Conservation (phyloP, 352 stramenopile species). For the Phytopythium cucurbitacearum region DNA sequence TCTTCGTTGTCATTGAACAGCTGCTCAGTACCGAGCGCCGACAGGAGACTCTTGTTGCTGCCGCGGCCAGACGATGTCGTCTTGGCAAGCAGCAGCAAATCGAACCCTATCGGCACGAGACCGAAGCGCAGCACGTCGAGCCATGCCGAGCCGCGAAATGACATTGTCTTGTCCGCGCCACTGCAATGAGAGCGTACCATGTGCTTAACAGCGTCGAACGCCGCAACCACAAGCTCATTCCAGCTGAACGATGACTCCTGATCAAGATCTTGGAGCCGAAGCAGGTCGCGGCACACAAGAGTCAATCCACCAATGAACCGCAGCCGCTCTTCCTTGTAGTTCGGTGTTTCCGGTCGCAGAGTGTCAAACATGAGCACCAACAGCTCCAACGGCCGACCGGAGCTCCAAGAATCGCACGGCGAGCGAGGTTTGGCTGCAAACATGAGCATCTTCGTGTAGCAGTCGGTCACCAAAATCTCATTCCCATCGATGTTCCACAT, state of each 20-base stretch:
- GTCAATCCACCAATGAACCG: slow-evolving; percentile 55
- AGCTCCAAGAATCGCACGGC: slow-evolving; percentile 24
- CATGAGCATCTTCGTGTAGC: slow-evolving; percentile 60
- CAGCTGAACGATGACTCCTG: slow-evolving; percentile 5
- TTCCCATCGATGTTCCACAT: slow-evolving; percentile 52
- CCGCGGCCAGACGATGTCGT: not conserved
- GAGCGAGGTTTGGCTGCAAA: slow-evolving; percentile 42
- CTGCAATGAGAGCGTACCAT: slow-evolving; percentile 39
- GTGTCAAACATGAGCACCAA: slow-evolving; percentile 52
- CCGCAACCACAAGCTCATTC: slow-evolving; percentile 40
- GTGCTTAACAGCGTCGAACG: slow-evolving; percentile 43
- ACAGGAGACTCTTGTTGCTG: too few relatives aligned
- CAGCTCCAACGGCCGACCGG: slow-evolving; percentile 37
- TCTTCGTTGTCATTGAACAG: slow-evolving; percentile 31
- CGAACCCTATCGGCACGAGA: slow-evolving; percentile 51
- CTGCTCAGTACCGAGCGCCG: not conserved
- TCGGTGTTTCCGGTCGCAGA: slow-evolving; percentile 21
- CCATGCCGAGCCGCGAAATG: slow-evolving; percentile 41
- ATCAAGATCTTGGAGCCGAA: slow-evolving; percentile 28
- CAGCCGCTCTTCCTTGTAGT: slow-evolving; percentile 40
- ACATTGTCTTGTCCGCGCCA: slow-evolving; percentile 11
- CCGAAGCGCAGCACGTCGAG: slow-evolving; percentile 55
- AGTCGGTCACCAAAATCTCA: slow-evolving; percentile 52
- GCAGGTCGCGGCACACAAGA: slow-evolving; percentile 39
- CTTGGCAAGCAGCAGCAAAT: slow-evolving; percentile 25